Percentiles rank a stretch among this genome's conserved stretches.
These are phyloP conservation scores for Aspergillus luchuensis DNA, from an alignment of 2,329 filamentous ascomycete species.

Conservation along the genomic window DNA sequence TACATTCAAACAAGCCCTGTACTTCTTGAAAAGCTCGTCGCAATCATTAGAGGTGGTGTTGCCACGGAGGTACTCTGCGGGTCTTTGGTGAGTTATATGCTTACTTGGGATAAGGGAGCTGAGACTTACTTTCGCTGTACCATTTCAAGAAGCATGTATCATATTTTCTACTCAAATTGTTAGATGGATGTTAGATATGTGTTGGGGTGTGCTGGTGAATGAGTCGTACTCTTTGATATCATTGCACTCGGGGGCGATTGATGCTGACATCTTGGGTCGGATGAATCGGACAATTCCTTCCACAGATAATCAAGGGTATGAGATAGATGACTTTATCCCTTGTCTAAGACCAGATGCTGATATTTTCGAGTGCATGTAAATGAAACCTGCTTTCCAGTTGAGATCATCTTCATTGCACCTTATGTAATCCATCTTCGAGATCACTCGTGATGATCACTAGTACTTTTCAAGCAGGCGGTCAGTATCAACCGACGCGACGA, in stretches of 20 bases:
- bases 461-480: conserved; percentile 22
- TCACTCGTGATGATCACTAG: conserved; percentile 16
- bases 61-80: conserved; percentile 81
- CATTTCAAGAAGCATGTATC: conserved; percentile 98
- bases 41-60: conserved; percentile 85
- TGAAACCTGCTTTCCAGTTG: background rate
- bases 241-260: conserved; percentile 91
- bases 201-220: conserved; percentile 12
- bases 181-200: conserved; percentile 20
- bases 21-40: conserved; percentile 80
- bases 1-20: conserved; percentile 83
- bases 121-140: conserved; percentile 87
- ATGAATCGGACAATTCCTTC: background rate
- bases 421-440: conserved; percentile 12
- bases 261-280: conserved; percentile 74
- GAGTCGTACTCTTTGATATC: conserved; percentile 85
- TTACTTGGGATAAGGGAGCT: background rate
- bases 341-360: background rate
- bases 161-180: conserved; percentile 68
- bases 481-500: conserved; percentile 3
- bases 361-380: background rate
- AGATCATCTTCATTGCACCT: background rate
- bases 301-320: background rate
- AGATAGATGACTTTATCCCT: background rate
- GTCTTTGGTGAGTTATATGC: conserved; percentile 15